Base-by-base conservation (phyloP, 2,329 filamentous ascomycete genomes). In the Sporothrix globosa region DNA sequence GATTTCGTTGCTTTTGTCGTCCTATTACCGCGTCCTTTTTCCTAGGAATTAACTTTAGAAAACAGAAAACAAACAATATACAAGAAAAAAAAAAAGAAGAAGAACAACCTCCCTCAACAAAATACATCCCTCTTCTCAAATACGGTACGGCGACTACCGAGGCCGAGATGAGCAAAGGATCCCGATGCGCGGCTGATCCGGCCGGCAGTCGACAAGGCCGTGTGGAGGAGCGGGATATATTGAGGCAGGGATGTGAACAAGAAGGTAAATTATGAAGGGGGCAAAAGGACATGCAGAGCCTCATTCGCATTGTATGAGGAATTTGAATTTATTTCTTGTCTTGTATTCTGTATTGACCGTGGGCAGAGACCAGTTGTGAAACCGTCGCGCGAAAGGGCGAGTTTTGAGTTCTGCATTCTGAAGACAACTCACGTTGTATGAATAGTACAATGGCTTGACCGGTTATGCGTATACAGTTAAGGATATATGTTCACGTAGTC, bases 151-250 rank as follows among this genome's bases (percentile, higher is more conserved):
- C 60, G 41, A 63, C 41, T 63, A 10, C 60, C 60, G 60, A 63
- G 60, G 60, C 60, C 60, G 60, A 63, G 60, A 63, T 63, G 60
- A 48, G 60, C 60, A 63, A 46, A 30, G 60, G 60, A 63, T 63
- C 41, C 21, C 41, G 24, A 63, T 63, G 41, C 21, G 60, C 41
- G 34, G 60, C 39, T n/a, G 41, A 63, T 63, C 41, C 41, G 60
- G 41, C 60, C 60, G 60, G 60, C 13, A 63, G 19, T 30, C 60
- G 13, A 27, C 13, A 63, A 46, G 13, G 5, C 60, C 60, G 60
- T 17, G 10, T 63, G 41, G 60, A 30, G 13, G 41, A 48, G n/a
- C 41, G 41, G 41, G 41, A 63, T 21, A 30, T 46, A 17, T 48
- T n/a, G 44, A 39, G n/a, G 48, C 19, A 44, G 24, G 27, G 34